phyloP scores from a whole-genome alignment of 2,329 filamentous ascomycete genomes.

The Aspergillus ibericus region DNA sequence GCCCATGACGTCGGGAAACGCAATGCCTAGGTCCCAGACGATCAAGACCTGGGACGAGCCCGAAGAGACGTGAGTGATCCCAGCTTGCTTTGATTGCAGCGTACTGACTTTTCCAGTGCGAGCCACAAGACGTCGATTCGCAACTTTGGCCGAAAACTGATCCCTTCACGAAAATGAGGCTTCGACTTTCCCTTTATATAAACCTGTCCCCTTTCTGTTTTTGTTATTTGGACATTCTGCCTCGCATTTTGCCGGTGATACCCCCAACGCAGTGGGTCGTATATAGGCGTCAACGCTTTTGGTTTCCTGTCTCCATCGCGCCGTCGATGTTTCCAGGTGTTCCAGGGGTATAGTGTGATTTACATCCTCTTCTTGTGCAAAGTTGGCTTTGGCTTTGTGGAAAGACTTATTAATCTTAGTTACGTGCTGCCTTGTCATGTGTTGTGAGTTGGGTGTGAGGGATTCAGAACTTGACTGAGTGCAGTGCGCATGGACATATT shows the following conservation, averaged over 20 bases:
- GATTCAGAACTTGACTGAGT: not conserved
- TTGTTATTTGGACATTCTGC: conserved; percentile 8
- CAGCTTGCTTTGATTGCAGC: not conserved
- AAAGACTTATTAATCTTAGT: not conserved
- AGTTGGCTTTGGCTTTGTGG: not conserved
- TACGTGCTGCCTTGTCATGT: not conserved
- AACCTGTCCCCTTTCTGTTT: not conserved
- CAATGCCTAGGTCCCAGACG: conserved; percentile 24
- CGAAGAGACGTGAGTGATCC: conserved; percentile 33
- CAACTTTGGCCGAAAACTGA: conserved; percentile 39
- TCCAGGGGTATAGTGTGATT: conserved; percentile 4
- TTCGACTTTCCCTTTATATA: not conserved
- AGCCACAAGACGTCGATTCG: conserved; percentile 37
- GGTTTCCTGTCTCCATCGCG: conserved; percentile 8
- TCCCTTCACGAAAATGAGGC: conserved; percentile 26
- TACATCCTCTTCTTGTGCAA: not conserved
- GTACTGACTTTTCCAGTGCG: not conserved
- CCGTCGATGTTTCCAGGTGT: not conserved
- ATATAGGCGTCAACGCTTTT: conserved; percentile 26
- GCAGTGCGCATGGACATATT: not conserved
- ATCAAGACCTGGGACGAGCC: conserved; percentile 26
- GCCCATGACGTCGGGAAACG: conserved; percentile 32
- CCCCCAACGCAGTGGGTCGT: conserved; percentile 22
- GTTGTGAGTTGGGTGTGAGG: not conserved
- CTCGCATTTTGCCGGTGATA: conserved; percentile 24